These are phyloP conservation scores for Cicer yamashitae DNA, from an alignment of 306 rosid species.

Conservation along the genomic window DNA sequence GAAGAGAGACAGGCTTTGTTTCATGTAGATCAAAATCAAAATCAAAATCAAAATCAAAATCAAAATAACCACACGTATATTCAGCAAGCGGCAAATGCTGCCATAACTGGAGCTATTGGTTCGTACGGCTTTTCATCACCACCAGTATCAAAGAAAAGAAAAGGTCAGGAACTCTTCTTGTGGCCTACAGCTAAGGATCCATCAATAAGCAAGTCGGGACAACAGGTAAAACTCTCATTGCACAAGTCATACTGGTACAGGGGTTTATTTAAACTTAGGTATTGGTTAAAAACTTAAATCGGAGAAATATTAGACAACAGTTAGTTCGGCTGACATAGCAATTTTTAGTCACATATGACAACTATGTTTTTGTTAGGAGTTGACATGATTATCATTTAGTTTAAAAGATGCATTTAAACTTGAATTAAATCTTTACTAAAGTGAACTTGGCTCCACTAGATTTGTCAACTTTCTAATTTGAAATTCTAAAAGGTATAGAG, in stretches of 20 bases:
- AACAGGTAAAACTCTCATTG: conserved; percentile 68
- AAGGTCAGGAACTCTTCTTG: conserved; percentile 75
- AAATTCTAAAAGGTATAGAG: background rate
- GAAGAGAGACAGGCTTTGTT: conserved; percentile 98
- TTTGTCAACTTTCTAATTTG: conserved; percentile 31
- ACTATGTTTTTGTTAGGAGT: conserved; percentile 11
- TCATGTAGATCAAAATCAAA: conserved; percentile 71
- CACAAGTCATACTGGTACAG: conserved; percentile 5
- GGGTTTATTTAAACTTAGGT: conserved; percentile 33
- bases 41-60: too few species aligned
- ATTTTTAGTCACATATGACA: conserved; percentile 28
- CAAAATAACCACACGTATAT: conserved; percentile 65
- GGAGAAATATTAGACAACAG: conserved; percentile 16
- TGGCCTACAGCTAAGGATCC: conserved; percentile 78
- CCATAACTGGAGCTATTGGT: conserved; percentile 99
- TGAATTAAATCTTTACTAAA: conserved; percentile 9
- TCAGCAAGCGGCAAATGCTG: conserved; percentile 99
- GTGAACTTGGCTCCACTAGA: conserved; percentile 31
- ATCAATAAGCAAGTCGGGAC: conserved; percentile 66
- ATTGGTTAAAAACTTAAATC: conserved; percentile 18
- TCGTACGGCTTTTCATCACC: conserved; percentile 92
- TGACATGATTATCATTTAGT: conserved; percentile 21
- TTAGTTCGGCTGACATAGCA: background rate
- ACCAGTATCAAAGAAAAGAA: conserved; percentile 81
- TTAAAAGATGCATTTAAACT: conserved; percentile 14